Evolutionary conservation across 495 filamentous ascomycete species (phyloP).

Genomic region (Xylaria sp.): DNA sequence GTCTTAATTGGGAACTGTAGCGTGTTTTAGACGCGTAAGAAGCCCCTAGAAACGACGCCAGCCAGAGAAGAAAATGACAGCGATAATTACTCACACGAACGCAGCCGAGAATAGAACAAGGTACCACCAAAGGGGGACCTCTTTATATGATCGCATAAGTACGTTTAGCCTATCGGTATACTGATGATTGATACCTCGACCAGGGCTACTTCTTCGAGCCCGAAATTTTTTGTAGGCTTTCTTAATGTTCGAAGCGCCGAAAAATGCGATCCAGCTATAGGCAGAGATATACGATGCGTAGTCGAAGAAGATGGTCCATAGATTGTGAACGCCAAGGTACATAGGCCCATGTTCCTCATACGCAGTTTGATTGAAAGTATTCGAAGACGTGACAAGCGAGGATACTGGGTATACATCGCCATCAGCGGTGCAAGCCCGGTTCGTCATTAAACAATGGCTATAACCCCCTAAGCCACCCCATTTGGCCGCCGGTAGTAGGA

Average conservation of each 20-base stretch:
- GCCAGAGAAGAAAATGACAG: background rate
- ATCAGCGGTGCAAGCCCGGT: conserved; percentile 54
- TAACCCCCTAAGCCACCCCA: conserved; percentile 60
- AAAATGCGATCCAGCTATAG: conserved; percentile 62
- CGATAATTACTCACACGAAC: conserved; percentile 39
- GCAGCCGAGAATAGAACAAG: conserved; percentile 51
- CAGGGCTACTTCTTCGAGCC: conserved; percentile 37
- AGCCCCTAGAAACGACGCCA: background rate
- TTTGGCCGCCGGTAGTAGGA: conserved; percentile 62
- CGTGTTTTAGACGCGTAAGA: background rate
- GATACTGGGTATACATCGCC: conserved; percentile 58
- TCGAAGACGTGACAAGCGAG: conserved; percentile 54
- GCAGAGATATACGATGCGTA: conserved; percentile 63
- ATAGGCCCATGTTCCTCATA: conserved; percentile 58
- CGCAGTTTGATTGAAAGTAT: conserved; percentile 60
- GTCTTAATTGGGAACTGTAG: background rate
- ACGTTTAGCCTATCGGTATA: conserved; percentile 63
- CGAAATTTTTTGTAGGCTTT: conserved; percentile 50
- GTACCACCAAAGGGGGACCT: conserved; percentile 65
- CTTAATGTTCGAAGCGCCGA: conserved; percentile 56
- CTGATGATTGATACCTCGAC: conserved; percentile 55
- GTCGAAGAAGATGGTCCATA: conserved; percentile 65
- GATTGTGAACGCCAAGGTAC: conserved; percentile 60
- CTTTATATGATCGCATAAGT: conserved; percentile 60
- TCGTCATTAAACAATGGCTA: conserved; percentile 61